phyloP scores from a whole-genome alignment of 257 asterid genomes.

The Solanum pinnatisectum region DNA sequence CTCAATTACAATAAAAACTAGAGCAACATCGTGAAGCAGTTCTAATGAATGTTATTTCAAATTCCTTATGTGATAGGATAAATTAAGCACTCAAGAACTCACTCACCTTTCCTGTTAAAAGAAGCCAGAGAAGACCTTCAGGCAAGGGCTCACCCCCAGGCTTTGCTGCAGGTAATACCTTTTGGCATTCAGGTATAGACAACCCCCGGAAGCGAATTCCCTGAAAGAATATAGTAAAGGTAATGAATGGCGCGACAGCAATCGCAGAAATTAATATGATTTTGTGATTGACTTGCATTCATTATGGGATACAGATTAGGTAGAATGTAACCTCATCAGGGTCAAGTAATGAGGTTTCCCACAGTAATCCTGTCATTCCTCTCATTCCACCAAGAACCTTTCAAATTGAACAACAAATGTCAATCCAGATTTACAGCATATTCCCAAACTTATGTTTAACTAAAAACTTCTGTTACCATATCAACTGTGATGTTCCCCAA shows the following conservation, averaged over 20 bases:
- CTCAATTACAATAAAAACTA: background rate
- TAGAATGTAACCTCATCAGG: slow-evolving; percentile 70
- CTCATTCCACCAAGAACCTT: slow-evolving; percentile 99
- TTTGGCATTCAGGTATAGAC: slow-evolving; percentile 98
- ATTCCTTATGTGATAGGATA: background rate
- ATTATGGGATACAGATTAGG: background rate
- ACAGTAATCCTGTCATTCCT: slow-evolving; percentile 97
- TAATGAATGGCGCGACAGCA: background rate
- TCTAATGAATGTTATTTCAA: background rate
- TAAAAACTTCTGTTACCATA: slow-evolving; percentile 39
- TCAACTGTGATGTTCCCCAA: slow-evolving; percentile 81
- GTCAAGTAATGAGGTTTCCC: slow-evolving; percentile 99
- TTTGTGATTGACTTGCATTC: background rate
- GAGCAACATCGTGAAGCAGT: background rate
- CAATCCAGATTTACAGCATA: background rate
- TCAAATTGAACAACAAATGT: slow-evolving; percentile 1
- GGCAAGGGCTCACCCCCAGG: slow-evolving; percentile 97
- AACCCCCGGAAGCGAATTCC: slow-evolving; percentile 95
- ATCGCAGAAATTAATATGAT: background rate
- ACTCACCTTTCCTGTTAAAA: slow-evolving; percentile 86
- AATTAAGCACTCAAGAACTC: slow-evolving; percentile 1
- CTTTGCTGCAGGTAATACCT: slow-evolving; percentile 77
- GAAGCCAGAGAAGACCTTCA: slow-evolving; percentile 99
- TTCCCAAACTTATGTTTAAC: background rate
- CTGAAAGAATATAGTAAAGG: slow-evolving; percentile 23